phyloP scores from a whole-genome alignment of 2,329 filamentous ascomycete genomes.

The Cadophora gregata region DNA sequence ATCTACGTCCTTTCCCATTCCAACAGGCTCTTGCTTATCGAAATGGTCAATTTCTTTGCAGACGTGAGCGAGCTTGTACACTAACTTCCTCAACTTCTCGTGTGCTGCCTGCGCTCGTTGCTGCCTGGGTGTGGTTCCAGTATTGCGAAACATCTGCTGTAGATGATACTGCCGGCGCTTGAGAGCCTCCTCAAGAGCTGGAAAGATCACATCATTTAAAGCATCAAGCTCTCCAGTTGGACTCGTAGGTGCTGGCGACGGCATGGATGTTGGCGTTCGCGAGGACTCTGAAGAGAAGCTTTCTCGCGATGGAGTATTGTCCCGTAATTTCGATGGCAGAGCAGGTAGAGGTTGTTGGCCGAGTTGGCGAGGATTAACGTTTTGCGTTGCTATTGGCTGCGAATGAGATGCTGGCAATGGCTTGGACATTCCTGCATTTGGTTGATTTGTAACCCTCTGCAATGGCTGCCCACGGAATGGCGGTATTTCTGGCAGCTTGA shows the following conservation, averaged over 20 bases:
- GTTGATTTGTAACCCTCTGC: conserved; percentile 43
- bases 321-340: conserved; percentile 43
- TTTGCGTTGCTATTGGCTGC: conserved; percentile 37
- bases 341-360: conserved; percentile 43
- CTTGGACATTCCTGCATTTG: conserved; percentile 36
- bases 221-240: conserved; percentile 79
- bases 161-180: conserved; percentile 74
- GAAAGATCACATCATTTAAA: conserved; percentile 88
- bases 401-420: conserved; percentile 36
- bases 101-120: conserved; percentile 76
- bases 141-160: conserved; percentile 45
- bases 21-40: conserved; percentile 85
- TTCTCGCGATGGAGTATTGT: conserved; percentile 43
- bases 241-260: conserved; percentile 61
- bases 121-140: conserved; percentile 60
- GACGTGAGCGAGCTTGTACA: conserved; percentile 80
- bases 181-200: conserved; percentile 88
- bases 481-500: conserved; percentile 47
- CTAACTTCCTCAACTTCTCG: conserved; percentile 80
- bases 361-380: conserved; percentile 38
- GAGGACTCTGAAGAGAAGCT: conserved; percentile 36
- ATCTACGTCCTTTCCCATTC: conserved; percentile 90
- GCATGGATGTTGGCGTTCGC: conserved; percentile 56
- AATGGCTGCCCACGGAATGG: conserved; percentile 44
- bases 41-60: conserved; percentile 91